phyloP scores from a whole-genome alignment of 164 flowering plant genomes.

The Nelumbo lutea region DNA sequence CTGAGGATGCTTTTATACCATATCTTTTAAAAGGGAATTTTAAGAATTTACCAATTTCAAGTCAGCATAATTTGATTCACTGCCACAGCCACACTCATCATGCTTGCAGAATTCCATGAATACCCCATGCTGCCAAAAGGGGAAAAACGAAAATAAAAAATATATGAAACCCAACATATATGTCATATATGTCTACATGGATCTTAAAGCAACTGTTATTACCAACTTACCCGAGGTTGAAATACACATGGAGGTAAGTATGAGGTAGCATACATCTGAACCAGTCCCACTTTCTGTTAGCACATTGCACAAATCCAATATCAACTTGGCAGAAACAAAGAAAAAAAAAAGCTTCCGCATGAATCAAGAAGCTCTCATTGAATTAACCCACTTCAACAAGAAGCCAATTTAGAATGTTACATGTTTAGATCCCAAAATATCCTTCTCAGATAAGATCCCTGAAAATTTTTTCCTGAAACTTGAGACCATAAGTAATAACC shows the following conservation, averaged over 20 bases:
- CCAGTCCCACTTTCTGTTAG: slow-evolving; percentile 72
- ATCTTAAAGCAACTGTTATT: slow-evolving; percentile 9
- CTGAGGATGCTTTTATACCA: not conserved
- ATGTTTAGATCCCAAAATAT: slow-evolving; percentile 71
- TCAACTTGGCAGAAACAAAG: slow-evolving; percentile 23
- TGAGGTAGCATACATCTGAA: slow-evolving; percentile 51
- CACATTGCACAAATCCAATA: slow-evolving; percentile 31
- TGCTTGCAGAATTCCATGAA: slow-evolving; percentile 64
- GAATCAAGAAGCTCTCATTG: not conserved
- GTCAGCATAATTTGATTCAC: slow-evolving; percentile 23
- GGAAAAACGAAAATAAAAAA: slow-evolving; percentile 1
- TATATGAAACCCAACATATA: no score
- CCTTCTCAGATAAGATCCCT: slow-evolving; percentile 60
- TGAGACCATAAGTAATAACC: slow-evolving; percentile 64
- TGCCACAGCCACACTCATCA: slow-evolving; percentile 31
- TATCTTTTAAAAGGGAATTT: not conserved
- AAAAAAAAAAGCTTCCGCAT: not conserved
- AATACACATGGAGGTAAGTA: slow-evolving; percentile 39
- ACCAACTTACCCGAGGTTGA: slow-evolving; percentile 52
- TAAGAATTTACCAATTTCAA: slow-evolving; percentile 55
- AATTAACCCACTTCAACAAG: slow-evolving; percentile 7
- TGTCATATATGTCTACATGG: not conserved
- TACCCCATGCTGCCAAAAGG: slow-evolving; percentile 51
- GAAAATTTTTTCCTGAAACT: slow-evolving; percentile 66
- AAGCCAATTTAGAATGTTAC: slow-evolving; percentile 32